Percentiles rank a stretch among this genome's conserved stretches.
phyloP scores from a whole-genome alignment of 441 rosid species.

The Lepidium campestre region DNA sequence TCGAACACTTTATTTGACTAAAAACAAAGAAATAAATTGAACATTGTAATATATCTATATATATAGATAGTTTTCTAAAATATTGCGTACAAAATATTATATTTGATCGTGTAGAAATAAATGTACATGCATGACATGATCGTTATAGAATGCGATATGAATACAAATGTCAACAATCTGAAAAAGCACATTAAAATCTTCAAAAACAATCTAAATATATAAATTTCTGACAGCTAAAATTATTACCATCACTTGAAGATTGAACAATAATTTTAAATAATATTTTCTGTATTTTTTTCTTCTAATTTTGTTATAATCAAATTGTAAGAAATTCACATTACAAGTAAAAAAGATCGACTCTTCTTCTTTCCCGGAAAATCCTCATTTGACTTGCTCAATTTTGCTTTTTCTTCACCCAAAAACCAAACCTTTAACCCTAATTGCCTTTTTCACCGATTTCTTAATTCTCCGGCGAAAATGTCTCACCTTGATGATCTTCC shows the following conservation, averaged over 20 bases:
- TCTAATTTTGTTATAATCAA: too few species aligned
- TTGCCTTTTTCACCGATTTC: constrained; percentile 7
- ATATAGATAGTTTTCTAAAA: background rate
- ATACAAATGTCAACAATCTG: constrained; percentile 8
- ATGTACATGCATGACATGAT: constrained; percentile 14
- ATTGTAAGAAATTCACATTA: too few species aligned
- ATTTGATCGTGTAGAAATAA: background rate
- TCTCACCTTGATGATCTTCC: constrained; percentile 51
- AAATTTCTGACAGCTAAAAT: background rate
- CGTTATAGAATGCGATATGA: background rate
- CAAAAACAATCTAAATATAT: background rate
- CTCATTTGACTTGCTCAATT: constrained; percentile 26
- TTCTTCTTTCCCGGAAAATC: constrained; percentile 29
- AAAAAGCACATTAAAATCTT: background rate
- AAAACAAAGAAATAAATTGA: too few species aligned
- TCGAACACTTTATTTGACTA: too few species aligned
- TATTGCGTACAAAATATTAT: background rate
- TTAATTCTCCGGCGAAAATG: constrained; percentile 20
- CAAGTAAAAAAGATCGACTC: constrained; percentile 13
- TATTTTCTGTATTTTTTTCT: too few species aligned
- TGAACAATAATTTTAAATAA: background rate
- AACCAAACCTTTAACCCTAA: constrained; percentile 13
- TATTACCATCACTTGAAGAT: constrained; percentile 16
- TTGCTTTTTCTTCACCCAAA: background rate
- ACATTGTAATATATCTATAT: background rate